Conservation (phyloP, 140 eudicot species). For the Cichorium intybus region DNA sequence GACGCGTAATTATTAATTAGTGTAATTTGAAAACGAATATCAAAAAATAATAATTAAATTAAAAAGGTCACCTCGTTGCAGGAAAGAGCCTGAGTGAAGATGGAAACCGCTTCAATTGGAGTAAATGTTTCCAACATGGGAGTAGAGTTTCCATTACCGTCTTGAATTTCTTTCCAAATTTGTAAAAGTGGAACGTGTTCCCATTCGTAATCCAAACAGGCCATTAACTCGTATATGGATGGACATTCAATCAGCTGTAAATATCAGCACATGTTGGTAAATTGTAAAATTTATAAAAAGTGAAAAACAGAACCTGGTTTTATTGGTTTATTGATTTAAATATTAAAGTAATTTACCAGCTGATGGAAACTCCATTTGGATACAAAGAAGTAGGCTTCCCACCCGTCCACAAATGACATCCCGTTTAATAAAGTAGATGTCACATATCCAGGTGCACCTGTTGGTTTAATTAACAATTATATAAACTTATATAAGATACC, state of each 20-base stretch:
- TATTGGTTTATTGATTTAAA: neutral
- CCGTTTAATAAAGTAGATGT: conserved; percentile 87
- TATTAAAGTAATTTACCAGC: conserved; percentile 51
- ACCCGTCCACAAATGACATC: conserved; percentile 83
- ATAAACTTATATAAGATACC: neutral
- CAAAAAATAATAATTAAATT: neutral
- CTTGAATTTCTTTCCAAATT: conserved; percentile 68
- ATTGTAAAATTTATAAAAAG: too few relatives aligned
- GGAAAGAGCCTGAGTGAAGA: conserved; percentile 76
- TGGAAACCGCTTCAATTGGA: conserved; percentile 57
- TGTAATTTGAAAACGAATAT: too few relatives aligned
- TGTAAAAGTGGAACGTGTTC: conserved; percentile 68
- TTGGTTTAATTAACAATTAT: neutral
- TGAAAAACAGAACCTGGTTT: neutral
- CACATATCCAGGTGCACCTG: conserved; percentile 99
- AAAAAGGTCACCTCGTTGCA: conserved; percentile 51
- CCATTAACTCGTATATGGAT: conserved; percentile 90
- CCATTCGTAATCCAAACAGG: conserved; percentile 71
- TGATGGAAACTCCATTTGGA: conserved; percentile 99
- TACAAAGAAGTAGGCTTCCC: conserved; percentile 86
- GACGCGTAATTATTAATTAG: neutral
- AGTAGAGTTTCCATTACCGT: conserved; percentile 47
- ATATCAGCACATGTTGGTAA: conserved; percentile 1
- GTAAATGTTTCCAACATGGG: conserved; percentile 63
- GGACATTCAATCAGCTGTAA: conserved; percentile 94